phyloP scores from a whole-genome alignment of 495 filamentous ascomycete genomes.

The Hypoxylon fragiforme region DNA sequence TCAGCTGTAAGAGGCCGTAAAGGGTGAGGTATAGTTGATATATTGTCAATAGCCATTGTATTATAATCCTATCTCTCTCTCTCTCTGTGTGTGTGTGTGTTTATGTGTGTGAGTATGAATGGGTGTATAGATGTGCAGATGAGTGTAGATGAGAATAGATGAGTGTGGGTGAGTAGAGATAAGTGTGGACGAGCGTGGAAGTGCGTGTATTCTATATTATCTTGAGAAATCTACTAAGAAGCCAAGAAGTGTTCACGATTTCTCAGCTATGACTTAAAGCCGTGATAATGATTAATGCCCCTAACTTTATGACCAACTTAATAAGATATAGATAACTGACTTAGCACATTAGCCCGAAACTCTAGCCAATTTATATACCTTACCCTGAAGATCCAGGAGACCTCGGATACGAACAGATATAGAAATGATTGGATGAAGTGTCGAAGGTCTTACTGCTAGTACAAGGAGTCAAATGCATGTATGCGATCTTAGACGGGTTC shows the following conservation, averaged over 20 bases:
- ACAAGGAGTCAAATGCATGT: constrained; percentile 19
- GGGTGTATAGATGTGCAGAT: too few relatives aligned
- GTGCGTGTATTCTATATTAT: too few relatives aligned
- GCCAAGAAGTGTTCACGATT: too few relatives aligned
- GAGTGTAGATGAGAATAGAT: too few relatives aligned
- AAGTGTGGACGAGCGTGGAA: too few relatives aligned
- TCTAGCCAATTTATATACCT: constrained; percentile 26
- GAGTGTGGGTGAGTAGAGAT: too few relatives aligned
- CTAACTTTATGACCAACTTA: constrained; percentile 5
- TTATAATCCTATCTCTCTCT: background rate
- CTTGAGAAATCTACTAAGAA: too few relatives aligned
- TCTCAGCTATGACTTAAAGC: too few relatives aligned
- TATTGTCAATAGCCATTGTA: constrained; percentile 27
- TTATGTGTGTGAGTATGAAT: background rate
- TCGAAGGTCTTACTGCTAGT: constrained; percentile 3
- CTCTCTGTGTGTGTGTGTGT: background rate
- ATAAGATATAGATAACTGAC: constrained; percentile 8
- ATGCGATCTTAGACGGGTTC: constrained; percentile 26
- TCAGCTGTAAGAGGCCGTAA: constrained; percentile 59
- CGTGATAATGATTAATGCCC: background rate
- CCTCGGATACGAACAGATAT: constrained; percentile 20
- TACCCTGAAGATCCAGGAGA: constrained; percentile 20
- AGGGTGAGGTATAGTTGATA: constrained; percentile 51
- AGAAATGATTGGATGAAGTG: constrained; percentile 21
- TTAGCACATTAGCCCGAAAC: constrained; percentile 4